Percentiles rank a stretch among this genome's conserved stretches.
Evolutionary conservation across 1,284 basidiomycete genomes (phyloP).

Genomic region (Veloporphyrellus conicus): DNA sequence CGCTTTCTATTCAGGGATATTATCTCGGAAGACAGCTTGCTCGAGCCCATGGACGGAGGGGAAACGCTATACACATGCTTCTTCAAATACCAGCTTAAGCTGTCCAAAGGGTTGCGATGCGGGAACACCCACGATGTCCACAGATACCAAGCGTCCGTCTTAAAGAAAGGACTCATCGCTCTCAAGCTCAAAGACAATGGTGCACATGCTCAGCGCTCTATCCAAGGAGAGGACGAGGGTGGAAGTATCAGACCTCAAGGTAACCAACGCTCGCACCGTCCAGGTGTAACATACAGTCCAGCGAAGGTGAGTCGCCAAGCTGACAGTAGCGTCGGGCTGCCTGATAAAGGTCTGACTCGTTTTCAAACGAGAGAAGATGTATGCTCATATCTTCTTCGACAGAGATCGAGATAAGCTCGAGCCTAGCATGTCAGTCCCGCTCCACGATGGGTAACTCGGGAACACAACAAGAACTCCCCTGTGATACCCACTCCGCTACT

Average conservation of each 20-base stretch:
- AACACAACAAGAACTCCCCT: neutral
- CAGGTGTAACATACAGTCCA: neutral
- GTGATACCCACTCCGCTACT: neutral
- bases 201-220: neutral
- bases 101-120: neutral
- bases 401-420: neutral
- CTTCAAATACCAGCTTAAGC: slow-evolving; percentile 17
- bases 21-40: neutral
- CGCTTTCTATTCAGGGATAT: slow-evolving; percentile 6
- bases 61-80: slow-evolving; percentile 19
- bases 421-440: neutral
- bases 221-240: neutral
- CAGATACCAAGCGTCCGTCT: neutral
- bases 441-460: neutral
- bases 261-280: neutral
- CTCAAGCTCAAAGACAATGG: slow-evolving; percentile 3
- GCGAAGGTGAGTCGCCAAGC: neutral
- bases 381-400: neutral
- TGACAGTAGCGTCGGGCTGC: neutral
- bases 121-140: neutral
- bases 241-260: neutral
- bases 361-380: neutral
- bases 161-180: slow-evolving; percentile 3
- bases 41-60: slow-evolving; percentile 15
- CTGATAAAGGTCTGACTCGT: slow-evolving; percentile 12